A percentile compares a stretch with the other conserved stretches of the same genome.
These are phyloP conservation scores for Talaromyces nanjingensis DNA, from an alignment of 495 filamentous ascomycete species.

Conservation along the genomic window DNA sequence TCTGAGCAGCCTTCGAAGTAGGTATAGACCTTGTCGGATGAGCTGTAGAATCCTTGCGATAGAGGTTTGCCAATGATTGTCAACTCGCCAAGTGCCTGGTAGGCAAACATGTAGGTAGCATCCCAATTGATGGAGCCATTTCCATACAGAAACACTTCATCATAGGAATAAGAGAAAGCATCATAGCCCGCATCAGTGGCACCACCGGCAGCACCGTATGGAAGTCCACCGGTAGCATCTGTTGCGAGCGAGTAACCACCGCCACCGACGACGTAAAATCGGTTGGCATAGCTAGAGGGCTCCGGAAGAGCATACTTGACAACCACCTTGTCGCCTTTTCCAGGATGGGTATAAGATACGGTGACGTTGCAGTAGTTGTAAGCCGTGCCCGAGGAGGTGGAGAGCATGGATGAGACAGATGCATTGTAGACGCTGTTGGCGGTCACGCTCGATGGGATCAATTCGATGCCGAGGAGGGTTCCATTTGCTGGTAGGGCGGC, in stretches of 20 bases:
- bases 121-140: constrained; percentile 41
- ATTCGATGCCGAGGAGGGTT: not conserved
- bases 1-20: too few relatives aligned
- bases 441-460: not conserved
- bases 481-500: not conserved
- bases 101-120: constrained; percentile 36
- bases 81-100: constrained; percentile 36
- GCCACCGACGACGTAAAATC: not conserved
- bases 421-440: not conserved
- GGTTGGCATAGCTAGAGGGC: not conserved
- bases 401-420: not conserved
- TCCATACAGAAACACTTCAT: constrained; percentile 22
- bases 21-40: too few relatives aligned
- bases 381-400: not conserved
- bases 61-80: constrained; percentile 27
- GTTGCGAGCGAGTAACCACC: not conserved
- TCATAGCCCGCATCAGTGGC: constrained; percentile 33
- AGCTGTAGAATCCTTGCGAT: constrained; percentile 27
- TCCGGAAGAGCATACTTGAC: not conserved
- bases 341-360: not conserved
- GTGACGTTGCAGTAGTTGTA: not conserved
- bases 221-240: constrained; percentile 26
- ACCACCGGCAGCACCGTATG: constrained; percentile 32
- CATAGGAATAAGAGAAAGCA: constrained; percentile 26
- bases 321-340: not conserved